Evolutionary conservation across 2,329 filamentous ascomycete species (phyloP), one percentile per base, ranked within the genome.

Genomic region (Fusarium illudens): DNA sequence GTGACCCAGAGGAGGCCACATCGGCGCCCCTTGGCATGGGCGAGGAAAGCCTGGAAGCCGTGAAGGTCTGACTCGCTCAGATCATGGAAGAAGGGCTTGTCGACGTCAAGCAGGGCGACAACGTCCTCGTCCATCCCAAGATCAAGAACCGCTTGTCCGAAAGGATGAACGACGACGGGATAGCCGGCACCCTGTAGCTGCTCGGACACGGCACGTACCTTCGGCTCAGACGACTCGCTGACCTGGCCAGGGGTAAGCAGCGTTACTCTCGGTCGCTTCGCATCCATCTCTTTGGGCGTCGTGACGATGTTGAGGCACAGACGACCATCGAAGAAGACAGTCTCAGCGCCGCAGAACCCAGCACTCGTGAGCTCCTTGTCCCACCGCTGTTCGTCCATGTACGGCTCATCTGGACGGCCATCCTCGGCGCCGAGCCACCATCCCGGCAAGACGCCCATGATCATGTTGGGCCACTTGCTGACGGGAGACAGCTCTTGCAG

Each of bases 381-480:
- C 62, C 53, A 65, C 27, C 51, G 15, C 4, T 25, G 5, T 12
- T 55, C 5, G 1, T 25, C 54, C 7, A 65, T 7, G 3, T 51
- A 42, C 6, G 61, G 64, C 8, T 48, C 52, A 12, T 22, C 50
- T 2, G 15, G 46, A 10, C 61, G 61, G 2, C 64, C 60, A 3
- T 29, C 32, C 8, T 52, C 53, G 4, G 19, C 32, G 13, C 65
- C 55, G 6, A 65, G 33, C 58, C 55, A 68, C 65, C 62, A 68
- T 9, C 59, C 65, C 12, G 65, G 65, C 4, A 68, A 15, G 17
- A 34, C 37, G 1, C 62, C 65, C 30, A 60, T 49, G 25, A n/a
- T 27, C 33, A 5, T 32, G 12, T 32, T 32, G 12, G 12, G 30
- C 30, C 12, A 32, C 30, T 32, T 32, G 30, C 30, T 32, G 12